Evolutionary conservation across 2,329 filamentous ascomycete species (phyloP), one percentile per base, ranked within the genome.

Genomic region (Diplodia scrobiculata): DNA sequence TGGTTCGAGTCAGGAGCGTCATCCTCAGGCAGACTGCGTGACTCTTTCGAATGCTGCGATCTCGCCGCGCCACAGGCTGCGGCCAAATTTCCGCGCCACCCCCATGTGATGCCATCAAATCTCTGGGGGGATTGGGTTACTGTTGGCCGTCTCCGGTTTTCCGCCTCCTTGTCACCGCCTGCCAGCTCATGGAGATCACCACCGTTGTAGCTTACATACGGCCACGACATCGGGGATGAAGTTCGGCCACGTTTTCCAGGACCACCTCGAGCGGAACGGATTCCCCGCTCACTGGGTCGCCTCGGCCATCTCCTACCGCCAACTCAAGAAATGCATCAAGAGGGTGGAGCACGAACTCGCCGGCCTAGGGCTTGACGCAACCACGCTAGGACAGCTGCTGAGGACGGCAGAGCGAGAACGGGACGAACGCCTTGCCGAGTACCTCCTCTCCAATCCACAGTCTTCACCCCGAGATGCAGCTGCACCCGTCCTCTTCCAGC

Each of bases 301-400:
- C 52, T 88, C 87, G 32, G 91, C 92, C 58, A 91, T 96, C 68
- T 91, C 90, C 2, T 96, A 96, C 76, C 85, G 89, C 52, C 86
- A 92, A 76, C 84, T 96, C 66, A 96, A 96, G 79, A 96, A 96
- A 80, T 91, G 90, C 78, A 89, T 96, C 74, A 94, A 93, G 74
- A 89, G 88, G 74, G 88, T 96, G 59, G 86, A 89, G 69, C 79
- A 81, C 62, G 91, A 96, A 79, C 83, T 96, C 63, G 79, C 83
- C 48, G 83, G 84, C 38, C 79, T 94, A 14, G 91, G 91, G 7
- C 85, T 96, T 34, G 89, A 91, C 69, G 85, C 86, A 4, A 84
- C 88, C 10, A 92, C 89, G 1, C 79, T 96, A 65, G 83, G 86
- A 54, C 84, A 85, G 66, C 82, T 95, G 32, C 81, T 90, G 65